phyloP scores from a whole-genome alignment of 768 basidiomycete genomes.

The Boletus tomentosulus region DNA sequence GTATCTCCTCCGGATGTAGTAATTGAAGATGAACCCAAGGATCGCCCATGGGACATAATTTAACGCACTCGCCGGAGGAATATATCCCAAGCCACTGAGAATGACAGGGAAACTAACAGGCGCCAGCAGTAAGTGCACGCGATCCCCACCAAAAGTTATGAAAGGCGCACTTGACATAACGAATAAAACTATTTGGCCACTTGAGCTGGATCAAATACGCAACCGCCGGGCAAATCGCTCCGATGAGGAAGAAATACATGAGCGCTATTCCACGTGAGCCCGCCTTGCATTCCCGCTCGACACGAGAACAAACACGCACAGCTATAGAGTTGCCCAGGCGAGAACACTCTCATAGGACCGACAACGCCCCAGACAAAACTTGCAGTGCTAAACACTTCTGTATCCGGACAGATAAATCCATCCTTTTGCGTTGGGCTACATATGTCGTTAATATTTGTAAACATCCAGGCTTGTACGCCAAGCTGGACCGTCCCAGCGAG shows the following conservation, averaged over 20 bases:
- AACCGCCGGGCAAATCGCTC: constrained; percentile 55
- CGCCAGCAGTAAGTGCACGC: no score
- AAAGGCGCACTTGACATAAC: constrained; percentile 56
- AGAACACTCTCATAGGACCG: constrained; percentile 69
- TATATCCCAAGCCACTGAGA: constrained; percentile 55
- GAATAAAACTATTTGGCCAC: constrained; percentile 60
- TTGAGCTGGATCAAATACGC: constrained; percentile 51
- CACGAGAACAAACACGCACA: constrained; percentile 20
- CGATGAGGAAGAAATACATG: constrained; percentile 77
- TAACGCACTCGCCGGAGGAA: constrained; percentile 62
- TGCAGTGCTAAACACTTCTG: constrained; percentile 75
- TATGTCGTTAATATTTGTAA: constrained; percentile 37
- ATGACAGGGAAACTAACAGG: constrained; percentile 38
- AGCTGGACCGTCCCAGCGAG: constrained; percentile 66
- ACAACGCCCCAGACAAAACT: constrained; percentile 82
- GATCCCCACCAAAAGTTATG: no score
- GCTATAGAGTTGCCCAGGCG: constrained; percentile 56
- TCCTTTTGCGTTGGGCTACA: constrained; percentile 30
- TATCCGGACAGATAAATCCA: constrained; percentile 67
- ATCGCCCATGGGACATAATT: constrained; percentile 69
- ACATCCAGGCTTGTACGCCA: constrained; percentile 63
- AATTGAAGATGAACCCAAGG: constrained; percentile 65
- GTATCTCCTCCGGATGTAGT: constrained; percentile 52
- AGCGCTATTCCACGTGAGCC: constrained; percentile 31
- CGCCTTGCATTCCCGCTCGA: not conserved